Conservation (phyloP, 352 stramenopile species). For the Phytophthora pisi region DNA sequence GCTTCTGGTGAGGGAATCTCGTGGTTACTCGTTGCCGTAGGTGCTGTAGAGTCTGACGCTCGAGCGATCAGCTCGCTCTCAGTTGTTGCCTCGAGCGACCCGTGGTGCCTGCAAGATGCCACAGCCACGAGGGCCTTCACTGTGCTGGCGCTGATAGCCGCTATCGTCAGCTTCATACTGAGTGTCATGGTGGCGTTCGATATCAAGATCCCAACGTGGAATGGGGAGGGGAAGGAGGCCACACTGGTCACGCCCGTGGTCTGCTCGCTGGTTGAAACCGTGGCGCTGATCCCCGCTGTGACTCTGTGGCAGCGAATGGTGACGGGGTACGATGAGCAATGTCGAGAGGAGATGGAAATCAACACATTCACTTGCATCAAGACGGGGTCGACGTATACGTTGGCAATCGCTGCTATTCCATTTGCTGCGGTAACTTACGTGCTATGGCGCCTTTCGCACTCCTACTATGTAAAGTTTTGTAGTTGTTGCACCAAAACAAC, state of each 20-base stretch:
- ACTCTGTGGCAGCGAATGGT: constrained; percentile 68
- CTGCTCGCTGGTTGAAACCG: constrained; percentile 54
- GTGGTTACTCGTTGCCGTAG: not conserved
- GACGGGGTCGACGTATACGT: constrained; percentile 37
- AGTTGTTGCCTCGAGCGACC: constrained; percentile 47
- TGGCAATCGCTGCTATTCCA: constrained; percentile 50
- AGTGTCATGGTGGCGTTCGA: constrained; percentile 56
- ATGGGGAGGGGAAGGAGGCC: constrained; percentile 66
- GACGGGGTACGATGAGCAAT: constrained; percentile 48
- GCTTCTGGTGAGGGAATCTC: constrained; percentile 42
- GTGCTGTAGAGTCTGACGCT: constrained; percentile 7
- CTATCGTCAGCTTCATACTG: constrained; percentile 60
- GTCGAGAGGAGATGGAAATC: constrained; percentile 46
- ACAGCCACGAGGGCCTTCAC: constrained; percentile 50
- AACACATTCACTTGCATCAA: constrained; percentile 68
- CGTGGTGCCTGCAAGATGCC: constrained; percentile 69
- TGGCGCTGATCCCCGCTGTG: constrained; percentile 54
- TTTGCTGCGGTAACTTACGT: constrained; percentile 54
- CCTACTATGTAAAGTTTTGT: constrained; percentile 48
- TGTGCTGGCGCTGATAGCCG: constrained; percentile 57
- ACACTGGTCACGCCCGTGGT: constrained; percentile 61
- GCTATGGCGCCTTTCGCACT: constrained; percentile 66
- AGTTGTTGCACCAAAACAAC: not conserved
- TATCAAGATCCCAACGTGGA: constrained; percentile 76
- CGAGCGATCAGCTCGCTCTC: constrained; percentile 39